phyloP scores from a whole-genome alignment of 768 basidiomycete genomes.

The Calvatia gigantea region DNA sequence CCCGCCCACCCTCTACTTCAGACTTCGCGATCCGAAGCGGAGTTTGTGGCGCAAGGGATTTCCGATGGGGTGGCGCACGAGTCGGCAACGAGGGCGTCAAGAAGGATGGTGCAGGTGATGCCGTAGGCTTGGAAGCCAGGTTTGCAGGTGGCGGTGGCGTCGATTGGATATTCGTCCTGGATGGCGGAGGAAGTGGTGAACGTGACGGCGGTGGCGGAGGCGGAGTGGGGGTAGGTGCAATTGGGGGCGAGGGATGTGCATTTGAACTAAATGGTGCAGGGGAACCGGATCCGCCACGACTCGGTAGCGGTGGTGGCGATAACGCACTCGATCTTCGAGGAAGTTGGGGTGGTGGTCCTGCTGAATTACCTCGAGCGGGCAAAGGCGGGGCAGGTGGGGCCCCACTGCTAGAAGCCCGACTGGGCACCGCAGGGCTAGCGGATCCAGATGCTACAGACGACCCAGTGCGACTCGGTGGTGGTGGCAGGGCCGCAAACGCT shows the following conservation, averaged over 20 bases:
- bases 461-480: conserved; percentile 34
- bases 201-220: conserved; percentile 11
- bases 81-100: conserved; percentile 20
- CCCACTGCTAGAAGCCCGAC: conserved; percentile 14
- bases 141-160: conserved; percentile 14
- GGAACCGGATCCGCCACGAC: conserved; percentile 14
- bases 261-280: conserved; percentile 12
- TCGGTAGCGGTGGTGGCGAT: conserved; percentile 20
- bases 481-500: conserved; percentile 23
- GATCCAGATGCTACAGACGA: conserved; percentile 16
- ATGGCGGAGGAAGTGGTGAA: conserved; percentile 11
- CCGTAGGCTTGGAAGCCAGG: conserved; percentile 13
- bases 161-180: conserved; percentile 1
- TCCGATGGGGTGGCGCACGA: conserved; percentile 16
- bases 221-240: conserved; percentile 1
- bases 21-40: not conserved
- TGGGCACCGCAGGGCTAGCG: not conserved
- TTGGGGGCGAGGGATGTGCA: too few species aligned
- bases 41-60: conserved; percentile 1
- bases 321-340: conserved; percentile 20
- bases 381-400: conserved; percentile 21
- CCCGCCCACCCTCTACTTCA: conserved; percentile 3
- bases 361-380: conserved; percentile 18
- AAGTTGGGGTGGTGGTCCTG: conserved; percentile 25
- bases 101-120: conserved; percentile 15